Percentiles rank a stretch among this genome's conserved stretches.
Evolutionary conservation across 2,329 filamentous ascomycete genomes (phyloP).

Genomic region (Colletotrichum karsti): DNA sequence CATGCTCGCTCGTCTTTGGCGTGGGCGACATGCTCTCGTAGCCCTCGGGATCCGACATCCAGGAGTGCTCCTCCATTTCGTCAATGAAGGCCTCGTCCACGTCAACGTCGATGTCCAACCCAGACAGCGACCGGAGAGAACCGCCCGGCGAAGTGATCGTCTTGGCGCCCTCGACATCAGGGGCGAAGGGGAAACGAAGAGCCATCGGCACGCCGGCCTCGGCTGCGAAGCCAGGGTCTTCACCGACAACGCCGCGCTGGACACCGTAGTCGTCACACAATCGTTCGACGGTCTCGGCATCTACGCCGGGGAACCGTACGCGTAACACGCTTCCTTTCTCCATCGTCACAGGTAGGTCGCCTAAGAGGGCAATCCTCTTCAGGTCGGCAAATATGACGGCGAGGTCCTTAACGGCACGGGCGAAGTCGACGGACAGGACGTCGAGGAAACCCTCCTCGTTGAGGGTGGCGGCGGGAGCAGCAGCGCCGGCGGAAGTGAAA

Average conservation of each 20-base stretch:
- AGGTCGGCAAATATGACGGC: conserved; percentile 83
- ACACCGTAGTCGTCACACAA: conserved; percentile 91
- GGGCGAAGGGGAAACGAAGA: conserved; percentile 87
- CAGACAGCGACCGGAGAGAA: conserved; percentile 53
- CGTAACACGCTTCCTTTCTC: conserved; percentile 72
- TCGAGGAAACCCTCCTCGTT: conserved; percentile 87
- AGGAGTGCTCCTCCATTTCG: conserved; percentile 55
- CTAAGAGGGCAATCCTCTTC: conserved; percentile 77
- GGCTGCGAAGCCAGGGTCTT: conserved; percentile 78
- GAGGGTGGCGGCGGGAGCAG: conserved; percentile 64
- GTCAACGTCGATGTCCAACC: conserved; percentile 42
- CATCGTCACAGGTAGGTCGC: conserved; percentile 84
- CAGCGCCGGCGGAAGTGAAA: conserved; percentile 54
- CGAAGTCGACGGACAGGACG: conserved; percentile 87
- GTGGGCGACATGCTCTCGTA: conserved; percentile 60
- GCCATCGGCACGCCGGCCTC: conserved; percentile 76
- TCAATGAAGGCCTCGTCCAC: conserved; percentile 48
- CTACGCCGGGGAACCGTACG: conserved; percentile 91
- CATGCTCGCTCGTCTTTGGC: conserved; percentile 48
- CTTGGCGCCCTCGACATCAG: conserved; percentile 49
- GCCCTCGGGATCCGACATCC: conserved; percentile 56
- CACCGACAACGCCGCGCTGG: conserved; percentile 77
- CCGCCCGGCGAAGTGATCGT: conserved; percentile 55
- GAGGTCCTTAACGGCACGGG: conserved; percentile 84
- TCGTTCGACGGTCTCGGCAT: conserved; percentile 80